Evolutionary conservation across 139 green algal species (phyloP).

Genomic region (Monoraphidium neglectum): DNA sequence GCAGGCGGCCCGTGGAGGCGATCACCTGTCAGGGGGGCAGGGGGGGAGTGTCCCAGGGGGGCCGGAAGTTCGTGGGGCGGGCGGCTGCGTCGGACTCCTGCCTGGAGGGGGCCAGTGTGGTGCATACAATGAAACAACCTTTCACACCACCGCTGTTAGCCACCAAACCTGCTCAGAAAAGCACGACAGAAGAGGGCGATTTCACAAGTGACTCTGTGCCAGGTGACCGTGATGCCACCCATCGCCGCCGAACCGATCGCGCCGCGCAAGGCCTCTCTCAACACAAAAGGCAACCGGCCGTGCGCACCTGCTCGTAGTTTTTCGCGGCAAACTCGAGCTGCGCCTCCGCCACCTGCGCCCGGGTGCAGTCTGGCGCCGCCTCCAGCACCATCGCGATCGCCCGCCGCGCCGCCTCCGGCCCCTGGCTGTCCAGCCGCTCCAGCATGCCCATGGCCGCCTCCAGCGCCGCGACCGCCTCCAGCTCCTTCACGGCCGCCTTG

Average conservation of each 20-base stretch:
- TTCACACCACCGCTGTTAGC: too few relatives aligned
- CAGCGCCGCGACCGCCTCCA: conserved; percentile 13
- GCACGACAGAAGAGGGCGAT: too few relatives aligned
- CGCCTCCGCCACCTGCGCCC: conserved; percentile 56
- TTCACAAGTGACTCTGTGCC: too few relatives aligned
- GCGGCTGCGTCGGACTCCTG: too few relatives aligned
- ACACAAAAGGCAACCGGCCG: neutral
- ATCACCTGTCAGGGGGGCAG: conserved; percentile 28
- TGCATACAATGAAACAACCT: too few relatives aligned
- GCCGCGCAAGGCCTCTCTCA: too few relatives aligned
- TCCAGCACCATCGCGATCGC: conserved; percentile 40
- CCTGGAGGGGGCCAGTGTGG: too few relatives aligned
- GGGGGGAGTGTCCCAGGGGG: neutral
- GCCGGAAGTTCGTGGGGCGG: too few relatives aligned
- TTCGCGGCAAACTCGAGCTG: conserved; percentile 34
- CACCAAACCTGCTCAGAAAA: too few relatives aligned
- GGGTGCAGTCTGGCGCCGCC: conserved; percentile 47
- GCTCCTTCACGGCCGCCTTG: conserved; percentile 50
- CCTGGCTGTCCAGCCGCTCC: neutral
- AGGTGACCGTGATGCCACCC: neutral
- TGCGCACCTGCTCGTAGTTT: conserved; percentile 51
- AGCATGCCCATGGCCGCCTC: neutral
- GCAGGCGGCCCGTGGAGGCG: conserved; percentile 43
- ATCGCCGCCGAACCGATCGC: neutral
- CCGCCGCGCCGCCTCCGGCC: neutral